Evolutionary conservation across 2,329 filamentous ascomycete species (phyloP).

Genomic region (Bipolaris sorokiniana): DNA sequence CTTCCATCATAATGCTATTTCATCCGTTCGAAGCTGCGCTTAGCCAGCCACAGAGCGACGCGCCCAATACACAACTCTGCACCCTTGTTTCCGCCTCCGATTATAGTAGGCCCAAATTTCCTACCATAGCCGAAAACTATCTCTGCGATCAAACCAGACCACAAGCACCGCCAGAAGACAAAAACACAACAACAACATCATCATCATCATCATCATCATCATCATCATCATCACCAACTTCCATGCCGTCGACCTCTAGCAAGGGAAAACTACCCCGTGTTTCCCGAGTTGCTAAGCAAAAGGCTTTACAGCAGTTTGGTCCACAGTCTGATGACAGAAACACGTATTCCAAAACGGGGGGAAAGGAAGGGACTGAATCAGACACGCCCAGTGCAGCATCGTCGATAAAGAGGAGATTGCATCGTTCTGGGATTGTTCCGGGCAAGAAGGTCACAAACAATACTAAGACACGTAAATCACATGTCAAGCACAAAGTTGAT

Average conservation of each 20-base stretch:
- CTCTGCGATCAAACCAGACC: slow-evolving; percentile 26
- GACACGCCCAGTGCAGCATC: not conserved
- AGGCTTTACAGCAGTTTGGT: slow-evolving; percentile 10
- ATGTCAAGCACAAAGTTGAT: slow-evolving; percentile 10
- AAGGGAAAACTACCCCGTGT: slow-evolving; percentile 27
- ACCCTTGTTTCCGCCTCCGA: slow-evolving; percentile 22
- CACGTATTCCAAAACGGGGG: not conserved
- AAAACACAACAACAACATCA: not conserved
- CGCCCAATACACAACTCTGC: slow-evolving; percentile 24
- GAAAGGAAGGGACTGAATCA: not conserved
- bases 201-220: no score
- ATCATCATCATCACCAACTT: not conserved
- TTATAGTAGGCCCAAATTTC: slow-evolving; percentile 16
- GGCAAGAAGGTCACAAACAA: not conserved
- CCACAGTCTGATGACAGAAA: slow-evolving; percentile 12
- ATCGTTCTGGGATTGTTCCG: not conserved
- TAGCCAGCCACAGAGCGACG: slow-evolving; percentile 26
- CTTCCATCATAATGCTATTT: slow-evolving; percentile 20
- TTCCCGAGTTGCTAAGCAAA: slow-evolving; percentile 21
- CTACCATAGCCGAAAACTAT: slow-evolving; percentile 29
- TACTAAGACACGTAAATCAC: slow-evolving; percentile 3
- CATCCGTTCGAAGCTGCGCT: slow-evolving; percentile 31
- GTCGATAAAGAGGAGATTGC: slow-evolving; percentile 4
- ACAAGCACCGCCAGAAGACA: not conserved
- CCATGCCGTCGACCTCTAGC: slow-evolving; percentile 3